Percentiles rank a stretch among this genome's conserved stretches.
phyloP scores from a whole-genome alignment of 495 filamentous ascomycete genomes.

The Aspergillus olivimuriae region DNA sequence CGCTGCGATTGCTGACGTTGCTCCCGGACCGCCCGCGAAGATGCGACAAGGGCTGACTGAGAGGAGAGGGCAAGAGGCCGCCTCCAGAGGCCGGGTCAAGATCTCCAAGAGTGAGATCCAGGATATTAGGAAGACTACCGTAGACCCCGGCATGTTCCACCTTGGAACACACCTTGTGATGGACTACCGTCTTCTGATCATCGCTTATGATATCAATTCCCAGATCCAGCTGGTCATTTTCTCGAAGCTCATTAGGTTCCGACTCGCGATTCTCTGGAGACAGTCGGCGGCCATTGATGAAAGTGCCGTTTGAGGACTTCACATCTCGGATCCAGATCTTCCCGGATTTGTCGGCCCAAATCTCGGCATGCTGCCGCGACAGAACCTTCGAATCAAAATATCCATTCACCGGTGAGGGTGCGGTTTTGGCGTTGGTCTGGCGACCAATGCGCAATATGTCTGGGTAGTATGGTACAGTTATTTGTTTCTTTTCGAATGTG shows the following conservation, averaged over 20 bases:
- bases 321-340: slow-evolving; percentile 96
- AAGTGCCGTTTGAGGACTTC: slow-evolving; percentile 97
- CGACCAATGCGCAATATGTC: slow-evolving; percentile 88
- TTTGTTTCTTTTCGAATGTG: slow-evolving; percentile 95
- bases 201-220: slow-evolving; percentile 98
- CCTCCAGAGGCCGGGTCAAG: slow-evolving; percentile 66
- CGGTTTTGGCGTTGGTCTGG: slow-evolving; percentile 93
- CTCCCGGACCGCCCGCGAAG: slow-evolving; percentile 68
- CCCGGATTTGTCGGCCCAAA: slow-evolving; percentile 85
- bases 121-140: slow-evolving; percentile 55
- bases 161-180: slow-evolving; percentile 94
- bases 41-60: slow-evolving; percentile 48
- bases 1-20: slow-evolving; percentile 53
- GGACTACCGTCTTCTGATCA: slow-evolving; percentile 95
- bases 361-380: slow-evolving; percentile 90
- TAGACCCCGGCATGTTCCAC: slow-evolving; percentile 90
- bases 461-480: slow-evolving; percentile 80
- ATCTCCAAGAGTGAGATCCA: slow-evolving; percentile 88
- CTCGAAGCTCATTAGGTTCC: slow-evolving; percentile 84
- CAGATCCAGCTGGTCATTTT: slow-evolving; percentile 82
- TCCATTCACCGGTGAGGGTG: slow-evolving; percentile 82
- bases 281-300: slow-evolving; percentile 87
- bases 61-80: slow-evolving; percentile 57
- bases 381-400: slow-evolving; percentile 98
- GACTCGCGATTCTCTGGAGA: slow-evolving; percentile 93